phyloP scores from a whole-genome alignment of 352 stramenopile species.

The Vaucheria bursata region DNA sequence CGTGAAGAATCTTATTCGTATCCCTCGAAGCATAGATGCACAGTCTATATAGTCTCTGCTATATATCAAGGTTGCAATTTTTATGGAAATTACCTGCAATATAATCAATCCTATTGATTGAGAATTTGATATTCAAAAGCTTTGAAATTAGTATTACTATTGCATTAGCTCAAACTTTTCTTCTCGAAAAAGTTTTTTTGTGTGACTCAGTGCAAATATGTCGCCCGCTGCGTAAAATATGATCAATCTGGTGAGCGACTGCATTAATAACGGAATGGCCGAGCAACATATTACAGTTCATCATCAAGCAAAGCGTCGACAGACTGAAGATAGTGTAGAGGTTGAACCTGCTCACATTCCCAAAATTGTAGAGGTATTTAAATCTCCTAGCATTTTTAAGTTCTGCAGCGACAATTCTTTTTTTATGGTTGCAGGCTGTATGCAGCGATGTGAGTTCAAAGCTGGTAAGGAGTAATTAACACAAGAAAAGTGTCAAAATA shows the following conservation, averaged over 20 bases:
- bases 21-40: too few relatives aligned
- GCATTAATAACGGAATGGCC: neutral
- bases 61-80: too few relatives aligned
- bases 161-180: too few relatives aligned
- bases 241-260: neutral
- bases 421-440: slow-evolving; percentile 12
- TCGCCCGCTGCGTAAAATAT: neutral
- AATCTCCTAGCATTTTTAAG: slow-evolving; percentile 27
- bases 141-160: too few relatives aligned
- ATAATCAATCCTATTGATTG: too few relatives aligned
- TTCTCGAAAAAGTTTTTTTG: too few relatives aligned
- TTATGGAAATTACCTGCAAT: too few relatives aligned
- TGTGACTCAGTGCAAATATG: neutral
- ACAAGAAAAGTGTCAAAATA: slow-evolving; percentile 25
- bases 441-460: slow-evolving; percentile 36
- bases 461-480: slow-evolving; percentile 37
- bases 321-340: neutral
- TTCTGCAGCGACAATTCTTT: slow-evolving; percentile 37
- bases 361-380: slow-evolving; percentile 10
- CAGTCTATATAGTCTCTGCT: too few relatives aligned
- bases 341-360: slow-evolving; percentile 16
- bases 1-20: too few relatives aligned
- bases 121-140: too few relatives aligned
- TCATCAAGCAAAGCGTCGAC: neutral
- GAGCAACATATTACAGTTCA: neutral